Evolutionary conservation across 2,329 filamentous ascomycete genomes (phyloP), one percentile per base, ranked within the genome.

Genomic region (Hysterium pulicare): DNA sequence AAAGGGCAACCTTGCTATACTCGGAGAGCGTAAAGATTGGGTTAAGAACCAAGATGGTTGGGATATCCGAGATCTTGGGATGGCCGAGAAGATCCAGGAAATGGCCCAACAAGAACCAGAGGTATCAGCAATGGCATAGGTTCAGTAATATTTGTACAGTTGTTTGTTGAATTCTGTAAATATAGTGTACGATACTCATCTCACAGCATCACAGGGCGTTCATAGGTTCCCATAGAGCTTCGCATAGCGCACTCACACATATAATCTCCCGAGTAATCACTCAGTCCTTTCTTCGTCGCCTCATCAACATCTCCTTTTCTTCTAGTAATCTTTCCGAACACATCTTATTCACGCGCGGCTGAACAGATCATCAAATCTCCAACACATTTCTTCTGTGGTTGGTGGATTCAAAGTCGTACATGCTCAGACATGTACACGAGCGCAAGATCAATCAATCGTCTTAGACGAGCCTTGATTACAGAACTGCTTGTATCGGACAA

Each of bases 11-110:
- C 72, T 83, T 19, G 81, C 84, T 17, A 84, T 97, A 48, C 74
- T 98, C 3, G 91, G 91, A 28, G 84, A 91, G 72, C 86, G 84
- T 71, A 87, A 87, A 64, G 76, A 83, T 9, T 95, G 87, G 83
- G 79, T 85, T 19, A 61, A 49, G 16, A 64, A 70, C 24, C 61
- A 66, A 20, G 83, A 88, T 52, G 76, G 73, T 19, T 97, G 91
- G 91, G 78, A 80, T 40, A 72, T 89, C 20, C 79, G 81, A 47
- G 86, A 91, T 62, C 81, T 95, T 70, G 79, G 75, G 5, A 83
- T 90, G 61, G 58, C 58, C 5, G 58, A 57, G 46, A 60, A 61
- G 49, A 47, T 54, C 16, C 51, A 57, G 24, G 51, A 58, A 32
- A 42, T 53, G 33, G 48, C 53, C 11, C 23, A 38, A 19, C 51